phyloP scores from a whole-genome alignment of 1,139 yeast genomes.

The Nakaseomyces delphensis region DNA sequence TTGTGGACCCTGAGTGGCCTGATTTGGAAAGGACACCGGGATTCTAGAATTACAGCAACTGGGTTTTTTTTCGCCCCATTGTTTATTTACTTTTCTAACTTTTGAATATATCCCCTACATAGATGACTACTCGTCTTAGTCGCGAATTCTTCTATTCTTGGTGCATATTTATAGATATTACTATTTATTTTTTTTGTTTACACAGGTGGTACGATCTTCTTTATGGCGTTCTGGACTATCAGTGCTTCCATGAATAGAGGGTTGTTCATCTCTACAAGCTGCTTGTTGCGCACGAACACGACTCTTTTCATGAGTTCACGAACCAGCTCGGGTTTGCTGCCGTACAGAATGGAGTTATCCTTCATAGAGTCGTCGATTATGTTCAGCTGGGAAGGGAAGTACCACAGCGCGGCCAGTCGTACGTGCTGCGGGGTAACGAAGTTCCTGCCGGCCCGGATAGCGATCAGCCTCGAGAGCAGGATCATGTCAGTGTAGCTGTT shows the following conservation, averaged over 20 bases:
- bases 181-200: conserved; percentile 7
- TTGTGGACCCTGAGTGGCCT: conserved; percentile 2
- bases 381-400: conserved; percentile 29
- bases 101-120: too few relatives aligned
- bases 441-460: conserved; percentile 13
- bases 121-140: too few relatives aligned
- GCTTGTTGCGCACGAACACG: conserved; percentile 16
- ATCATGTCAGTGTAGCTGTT: conserved; percentile 22
- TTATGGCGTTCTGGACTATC: conserved; percentile 25
- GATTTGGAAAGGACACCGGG: neutral
- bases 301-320: conserved; percentile 23
- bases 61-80: too few relatives aligned
- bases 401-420: conserved; percentile 25
- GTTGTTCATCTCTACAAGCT: conserved; percentile 16
- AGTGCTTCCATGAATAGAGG: conserved; percentile 26
- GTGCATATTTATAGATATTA: neutral
- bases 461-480: conserved; percentile 19
- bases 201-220: conserved; percentile 27
- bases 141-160: neutral
- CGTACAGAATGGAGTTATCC: conserved; percentile 28
- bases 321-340: conserved; percentile 25
- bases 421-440: conserved; percentile 27
- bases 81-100: too few relatives aligned
- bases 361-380: conserved; percentile 18
- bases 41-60: too few relatives aligned